A percentile compares a stretch with the other conserved stretches of the same genome.
Conservation (phyloP, 352 stramenopile species). For the Globisporangium abappressorium region DNA sequence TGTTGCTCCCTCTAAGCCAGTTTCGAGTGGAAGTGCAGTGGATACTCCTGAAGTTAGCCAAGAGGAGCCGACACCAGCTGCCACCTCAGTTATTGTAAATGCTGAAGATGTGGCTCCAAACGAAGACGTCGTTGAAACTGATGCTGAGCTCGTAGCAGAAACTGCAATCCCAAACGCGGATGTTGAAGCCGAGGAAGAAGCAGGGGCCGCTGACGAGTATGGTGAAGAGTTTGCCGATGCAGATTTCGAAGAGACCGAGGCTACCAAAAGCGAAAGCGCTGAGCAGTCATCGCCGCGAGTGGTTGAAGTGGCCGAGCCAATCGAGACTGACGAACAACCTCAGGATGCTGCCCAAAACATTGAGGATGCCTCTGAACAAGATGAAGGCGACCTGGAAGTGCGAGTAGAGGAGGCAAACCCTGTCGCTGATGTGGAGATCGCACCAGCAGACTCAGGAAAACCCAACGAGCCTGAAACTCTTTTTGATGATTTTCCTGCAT, state of each 20-base stretch:
- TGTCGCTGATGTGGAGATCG: no score
- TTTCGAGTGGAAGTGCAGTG: background rate
- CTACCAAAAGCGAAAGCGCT: background rate
- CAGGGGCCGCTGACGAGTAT: background rate
- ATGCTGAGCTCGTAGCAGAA: background rate
- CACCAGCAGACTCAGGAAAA: no score
- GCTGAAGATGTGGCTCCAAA: no score
- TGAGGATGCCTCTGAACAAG: no score
- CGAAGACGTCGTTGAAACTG: background rate
- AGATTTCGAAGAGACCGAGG: slow-evolving; percentile 12
- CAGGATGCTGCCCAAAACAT: background rate
- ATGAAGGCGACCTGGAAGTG: no score
- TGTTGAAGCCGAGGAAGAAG: background rate
- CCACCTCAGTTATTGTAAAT: background rate
- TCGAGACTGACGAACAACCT: slow-evolving; percentile 1
- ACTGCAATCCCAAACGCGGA: background rate
- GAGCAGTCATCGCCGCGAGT: background rate
- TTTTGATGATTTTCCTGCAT: no score
- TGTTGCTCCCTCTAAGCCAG: background rate
- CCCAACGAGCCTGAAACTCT: no score
- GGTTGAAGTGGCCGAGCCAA: background rate
- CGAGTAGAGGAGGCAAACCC: no score
- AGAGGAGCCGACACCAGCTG: background rate
- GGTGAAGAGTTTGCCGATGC: slow-evolving; percentile 13
- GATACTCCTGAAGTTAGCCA: background rate